Conservation (phyloP, 345 rosid genomes). For the Melaleuca quinquenervia region DNA sequence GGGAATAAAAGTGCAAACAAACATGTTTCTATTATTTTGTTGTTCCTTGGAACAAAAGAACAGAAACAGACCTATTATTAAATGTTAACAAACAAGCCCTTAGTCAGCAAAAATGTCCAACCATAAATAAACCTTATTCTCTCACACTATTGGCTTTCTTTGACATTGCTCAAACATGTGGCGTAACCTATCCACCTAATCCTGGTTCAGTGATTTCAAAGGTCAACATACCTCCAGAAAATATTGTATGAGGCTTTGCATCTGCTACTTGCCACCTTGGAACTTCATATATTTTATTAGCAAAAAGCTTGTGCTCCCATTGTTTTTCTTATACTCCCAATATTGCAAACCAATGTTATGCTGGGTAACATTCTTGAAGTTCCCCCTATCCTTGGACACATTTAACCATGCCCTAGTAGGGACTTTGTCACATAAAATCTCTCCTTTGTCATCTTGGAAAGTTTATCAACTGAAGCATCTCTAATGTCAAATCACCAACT, state of each 20-base stretch:
- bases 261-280: too few species aligned
- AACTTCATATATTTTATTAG: too few species aligned
- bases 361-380: not conserved
- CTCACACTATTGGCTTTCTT: not conserved
- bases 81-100: too few species aligned
- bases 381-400: not conserved
- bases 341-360: not conserved
- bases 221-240: too few species aligned
- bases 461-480: not conserved
- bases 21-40: too few species aligned
- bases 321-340: too few species aligned
- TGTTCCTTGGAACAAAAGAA: too few species aligned
- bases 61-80: too few species aligned
- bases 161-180: not conserved
- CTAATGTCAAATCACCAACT: not conserved
- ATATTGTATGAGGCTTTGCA: too few species aligned
- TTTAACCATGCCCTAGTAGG: not conserved
- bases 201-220: not conserved
- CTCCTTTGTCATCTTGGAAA: not conserved
- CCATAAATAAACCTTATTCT: not conserved
- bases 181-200: not conserved
- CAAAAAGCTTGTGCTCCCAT: too few species aligned
- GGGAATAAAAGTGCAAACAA: too few species aligned
- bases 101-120: not conserved
- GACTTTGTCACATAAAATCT: not conserved